Evolutionary conservation across 176 grass and related monocot species (phyloP), one percentile per base, ranked within the genome.

Genomic region (Dendrocalamus sinicus): DNA sequence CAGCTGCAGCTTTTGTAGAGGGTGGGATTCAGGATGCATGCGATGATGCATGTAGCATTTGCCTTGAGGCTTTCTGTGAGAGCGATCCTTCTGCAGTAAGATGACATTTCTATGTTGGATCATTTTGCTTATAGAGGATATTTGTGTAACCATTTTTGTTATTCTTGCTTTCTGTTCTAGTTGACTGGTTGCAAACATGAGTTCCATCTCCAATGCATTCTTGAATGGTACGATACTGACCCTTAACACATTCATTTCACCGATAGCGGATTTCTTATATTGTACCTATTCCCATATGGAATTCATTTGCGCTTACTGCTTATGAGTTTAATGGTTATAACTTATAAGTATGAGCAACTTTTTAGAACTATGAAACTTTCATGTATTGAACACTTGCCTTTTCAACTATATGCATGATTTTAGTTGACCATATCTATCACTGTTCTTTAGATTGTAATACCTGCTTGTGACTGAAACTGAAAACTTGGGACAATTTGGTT

Each of bases 141-240:
- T 53, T 19, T 43, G 37, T 85, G 16, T 83, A 76, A 87, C 70
- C 57, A 55, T 79, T 73, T 73, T 88, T 88, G 10, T 77, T 83
- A 10, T 68, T 65, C 20, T 77, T 89, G 87, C 72, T 85, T 84
- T 61, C 37, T 88, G 72, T 48, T 87, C 45, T 77, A 98, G 96
- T 86, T 96, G 88, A 98, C 96, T 64, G 74, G 79, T 82, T 98
- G 96, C 90, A 95, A 98, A 73, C 96, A 98, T 37, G 93, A 96
- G 78, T 98, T 95, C 83, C 96, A 98, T 91, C 88, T 98, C 59
- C 96, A 98, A 73, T 98, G 96, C 86, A 95, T 98, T 92, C 96
- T 98, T 76, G 96, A 98, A 89, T 98, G 96, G 96, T 98, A 94
- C 64, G 73, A 2, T 76, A n/a, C 37, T 81, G n/a, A 59, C 53